Conservation (phyloP, 441 rosid species). For the Metrosideros polymorpha region DNA sequence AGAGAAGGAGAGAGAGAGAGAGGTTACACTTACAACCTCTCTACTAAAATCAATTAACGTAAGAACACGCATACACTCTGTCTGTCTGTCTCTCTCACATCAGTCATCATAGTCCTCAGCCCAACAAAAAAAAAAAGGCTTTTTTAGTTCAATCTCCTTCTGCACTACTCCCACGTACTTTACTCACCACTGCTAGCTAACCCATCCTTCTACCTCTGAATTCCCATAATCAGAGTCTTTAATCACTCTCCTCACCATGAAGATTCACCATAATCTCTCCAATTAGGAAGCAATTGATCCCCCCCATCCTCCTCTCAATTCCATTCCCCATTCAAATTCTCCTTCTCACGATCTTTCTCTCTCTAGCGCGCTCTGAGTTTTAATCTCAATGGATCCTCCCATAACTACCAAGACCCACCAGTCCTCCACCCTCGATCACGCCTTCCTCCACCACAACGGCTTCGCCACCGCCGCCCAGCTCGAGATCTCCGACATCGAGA, state of each 20-base stretch:
- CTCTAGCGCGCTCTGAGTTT: not conserved
- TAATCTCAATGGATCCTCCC: not conserved
- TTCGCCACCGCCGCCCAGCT: not conserved
- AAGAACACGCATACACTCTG: not conserved
- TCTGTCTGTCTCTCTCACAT: not conserved
- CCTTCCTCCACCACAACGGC: constrained; percentile 11
- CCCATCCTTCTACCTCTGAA: not conserved
- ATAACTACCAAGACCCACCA: not conserved
- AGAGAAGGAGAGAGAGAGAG: too few species aligned
- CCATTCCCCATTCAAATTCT: not conserved
- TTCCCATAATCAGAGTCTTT: not conserved
- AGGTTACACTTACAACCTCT: not conserved
- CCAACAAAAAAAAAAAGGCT: not conserved
- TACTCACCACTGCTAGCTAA: not conserved
- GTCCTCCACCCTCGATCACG: not conserved
- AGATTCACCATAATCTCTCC: not conserved
- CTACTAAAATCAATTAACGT: not conserved
- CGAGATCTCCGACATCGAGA: constrained; percentile 28
- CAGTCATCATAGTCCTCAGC: not conserved
- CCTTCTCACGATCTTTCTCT: too few species aligned
- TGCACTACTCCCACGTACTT: not conserved
- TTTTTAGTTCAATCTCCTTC: not conserved
- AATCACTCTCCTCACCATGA: not conserved
- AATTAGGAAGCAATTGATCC: not conserved
- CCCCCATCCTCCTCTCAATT: too few species aligned